Evolutionary conservation across 352 stramenopile genomes (phyloP).

Genomic region (Pythium chondricola): DNA sequence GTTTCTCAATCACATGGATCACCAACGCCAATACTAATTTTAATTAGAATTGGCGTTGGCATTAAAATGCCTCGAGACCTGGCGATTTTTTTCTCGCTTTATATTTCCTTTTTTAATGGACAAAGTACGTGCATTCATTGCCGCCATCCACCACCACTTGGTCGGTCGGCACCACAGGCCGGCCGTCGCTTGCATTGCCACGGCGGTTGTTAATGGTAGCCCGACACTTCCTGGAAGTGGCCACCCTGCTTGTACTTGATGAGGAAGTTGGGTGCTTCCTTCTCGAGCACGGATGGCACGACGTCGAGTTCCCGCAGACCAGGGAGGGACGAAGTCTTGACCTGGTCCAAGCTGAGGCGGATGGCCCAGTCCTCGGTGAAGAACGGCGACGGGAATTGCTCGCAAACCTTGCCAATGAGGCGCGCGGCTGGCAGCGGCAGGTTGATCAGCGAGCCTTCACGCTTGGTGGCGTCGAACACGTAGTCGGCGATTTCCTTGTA

Average conservation of each 20-base stretch:
- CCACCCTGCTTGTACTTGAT: constrained; percentile 92
- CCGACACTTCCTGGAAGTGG: constrained; percentile 91
- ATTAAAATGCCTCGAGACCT: too few relatives aligned
- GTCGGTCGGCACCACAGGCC: background rate
- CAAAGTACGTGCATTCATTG: constrained; percentile 3
- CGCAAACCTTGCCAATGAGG: constrained; percentile 69
- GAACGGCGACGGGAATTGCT: constrained; percentile 81
- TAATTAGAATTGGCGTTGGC: too few relatives aligned
- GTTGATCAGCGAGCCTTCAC: constrained; percentile 71
- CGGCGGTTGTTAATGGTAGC: constrained; percentile 61
- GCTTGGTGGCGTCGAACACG: constrained; percentile 90
- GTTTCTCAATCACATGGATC: too few relatives aligned
- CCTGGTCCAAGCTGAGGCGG: constrained; percentile 69
- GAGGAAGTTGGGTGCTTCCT: constrained; percentile 93
- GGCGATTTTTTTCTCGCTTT: background rate
- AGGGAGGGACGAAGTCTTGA: constrained; percentile 77
- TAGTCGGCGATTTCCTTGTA: constrained; percentile 96
- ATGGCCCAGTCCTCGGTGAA: constrained; percentile 78
- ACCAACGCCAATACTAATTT: too few relatives aligned
- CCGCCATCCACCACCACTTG: background rate
- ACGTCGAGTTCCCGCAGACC: constrained; percentile 82
- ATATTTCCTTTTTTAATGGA: constrained; percentile 10
- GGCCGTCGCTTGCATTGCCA: background rate
- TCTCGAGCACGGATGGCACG: constrained; percentile 90
- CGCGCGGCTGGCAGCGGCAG: constrained; percentile 70